Base-by-base conservation (phyloP, 225 moss, liverwort and hornwort genomes). In the Neckera pumila region DNA sequence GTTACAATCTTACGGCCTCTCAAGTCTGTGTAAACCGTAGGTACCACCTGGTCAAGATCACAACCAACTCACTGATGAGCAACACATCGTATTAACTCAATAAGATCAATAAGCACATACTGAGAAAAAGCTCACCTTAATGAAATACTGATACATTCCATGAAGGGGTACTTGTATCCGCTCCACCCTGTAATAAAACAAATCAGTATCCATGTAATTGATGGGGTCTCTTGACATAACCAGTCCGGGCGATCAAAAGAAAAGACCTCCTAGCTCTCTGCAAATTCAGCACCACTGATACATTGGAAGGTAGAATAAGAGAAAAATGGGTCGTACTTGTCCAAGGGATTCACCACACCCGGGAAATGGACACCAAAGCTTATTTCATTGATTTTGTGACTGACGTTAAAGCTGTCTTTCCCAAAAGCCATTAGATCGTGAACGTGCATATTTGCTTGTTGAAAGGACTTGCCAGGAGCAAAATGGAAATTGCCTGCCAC, bases 401-500 rank as follows among this genome's bases (percentile, higher is more conserved):
- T 97, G 89, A 96, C 92, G 91, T 98, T 98, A 87, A 96, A 98
- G 90, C 92, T 94, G 73, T 98, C 98, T 91, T 97, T 98, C 77
- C 96, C 96, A 90, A 98, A 96, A 88, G 97, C 95, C 93, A 95
- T 92, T 58, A 97, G 92, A 91, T 97, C 97, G 92, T 98, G 97
- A 59, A 98, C 97, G 91, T 98, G 98, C 95, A 98, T 95, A 86
- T 95, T 97, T 84, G 94, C 96, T 93, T 98, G 98, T 90, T 98
- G 97, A 75, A 98, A 98, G 86, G 97, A 97, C 92, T 97, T 98
- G 90, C 98, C 98, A 90, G 98, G 98, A 87, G 98, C 98, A 93
- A 98, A 98, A 90, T 98, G 98, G 70, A 98, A 98, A 91, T 98
- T 98, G 86, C 98, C 98, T 63, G 98, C 98, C 88, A 98, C 98